Evolutionary conservation across 2,329 filamentous ascomycete species (phyloP), one percentile per base, ranked within the genome.

Genomic region (Verticillium albo-atrum): DNA sequence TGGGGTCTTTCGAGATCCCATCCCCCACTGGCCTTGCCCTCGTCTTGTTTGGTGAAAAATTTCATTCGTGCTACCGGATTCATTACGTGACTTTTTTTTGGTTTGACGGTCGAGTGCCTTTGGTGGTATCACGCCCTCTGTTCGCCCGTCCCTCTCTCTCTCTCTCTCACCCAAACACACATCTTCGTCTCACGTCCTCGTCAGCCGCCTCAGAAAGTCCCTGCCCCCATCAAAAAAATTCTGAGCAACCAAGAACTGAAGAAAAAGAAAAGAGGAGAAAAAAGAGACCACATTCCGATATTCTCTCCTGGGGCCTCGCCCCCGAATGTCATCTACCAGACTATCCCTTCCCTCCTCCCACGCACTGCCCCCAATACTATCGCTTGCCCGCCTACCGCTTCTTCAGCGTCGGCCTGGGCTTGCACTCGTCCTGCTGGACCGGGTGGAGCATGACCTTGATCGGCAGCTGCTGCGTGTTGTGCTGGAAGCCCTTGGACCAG

Each of bases 401-500:
- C 80, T 86, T 86, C 54, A 80, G 76, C 37, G 76, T 81, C 17
- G 82, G 81, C n/a, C 83, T 73, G 27, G 84, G 83, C 75, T 86
- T 87, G 76, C 83, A 86, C 71, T 87, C 84, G 58, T 87, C 84
- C 42, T 75, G 74, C 63, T 79, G 79, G 14, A 96, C 85, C 1
- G 90, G 88, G 71, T 96, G 91, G 72, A 96, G 81, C 88, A 92
- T 92, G 57, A 95, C 88, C 78, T 95, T 95, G 74, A 86, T 90
- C 9, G 90, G 86, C 61, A 86, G 87, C 65, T 82, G 83, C 60
- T 87, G 86, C 27, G 81, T 95, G 76, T 98, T 98, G 65, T 82
- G 85, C 64, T 90, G 86, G 77, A 94, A 97, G 17, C 95, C 95
- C 80, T 99, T 98, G 78, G 90, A 92, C 95, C 95, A 99, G 78